Conservation (phyloP, 2,329 filamentous ascomycete genomes). For the Botrytis deweyae region DNA sequence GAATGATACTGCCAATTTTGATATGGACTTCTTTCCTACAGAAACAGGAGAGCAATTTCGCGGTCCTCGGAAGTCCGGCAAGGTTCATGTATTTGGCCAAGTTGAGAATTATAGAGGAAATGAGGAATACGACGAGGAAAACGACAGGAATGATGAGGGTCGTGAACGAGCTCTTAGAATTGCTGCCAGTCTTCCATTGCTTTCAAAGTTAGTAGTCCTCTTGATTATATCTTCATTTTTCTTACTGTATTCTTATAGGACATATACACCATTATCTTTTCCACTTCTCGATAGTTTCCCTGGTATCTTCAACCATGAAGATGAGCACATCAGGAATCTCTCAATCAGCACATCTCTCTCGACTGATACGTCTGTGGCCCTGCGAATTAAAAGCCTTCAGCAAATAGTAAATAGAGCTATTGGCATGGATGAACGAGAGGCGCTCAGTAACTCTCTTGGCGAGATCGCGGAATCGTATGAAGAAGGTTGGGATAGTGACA, state of each 20-base stretch:
- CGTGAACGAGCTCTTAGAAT: slow-evolving; percentile 38
- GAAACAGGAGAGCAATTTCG: slow-evolving; percentile 35
- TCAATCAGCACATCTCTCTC: slow-evolving; percentile 62
- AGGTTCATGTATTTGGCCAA: slow-evolving; percentile 42
- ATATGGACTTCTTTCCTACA: slow-evolving; percentile 41
- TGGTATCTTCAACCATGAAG: slow-evolving; percentile 58
- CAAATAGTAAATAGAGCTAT: slow-evolving; percentile 62
- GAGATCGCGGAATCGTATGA: slow-evolving; percentile 86
- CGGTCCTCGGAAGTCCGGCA: slow-evolving; percentile 30
- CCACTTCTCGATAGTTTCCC: slow-evolving; percentile 85
- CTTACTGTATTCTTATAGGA: slow-evolving; percentile 39
- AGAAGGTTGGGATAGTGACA: slow-evolving; percentile 81
- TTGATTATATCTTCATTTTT: slow-evolving; percentile 13
- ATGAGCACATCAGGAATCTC: slow-evolving; percentile 43
- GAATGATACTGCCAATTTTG: slow-evolving; percentile 38
- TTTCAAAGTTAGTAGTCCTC: slow-evolving; percentile 36
- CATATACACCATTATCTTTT: slow-evolving; percentile 55
- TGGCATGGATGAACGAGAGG: slow-evolving; percentile 76
- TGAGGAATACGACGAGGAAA: slow-evolving; percentile 27
- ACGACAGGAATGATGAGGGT: slow-evolving; percentile 34
- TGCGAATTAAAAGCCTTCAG: slow-evolving; percentile 65
- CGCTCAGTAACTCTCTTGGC: slow-evolving; percentile 75
- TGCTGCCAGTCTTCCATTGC: slow-evolving; percentile 38
- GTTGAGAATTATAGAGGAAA: slow-evolving; percentile 39
- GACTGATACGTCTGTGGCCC: slow-evolving; percentile 71